These are phyloP conservation scores for Lactarius psammicola DNA, from an alignment of 768 basidiomycete genomes.

Conservation along the genomic window DNA sequence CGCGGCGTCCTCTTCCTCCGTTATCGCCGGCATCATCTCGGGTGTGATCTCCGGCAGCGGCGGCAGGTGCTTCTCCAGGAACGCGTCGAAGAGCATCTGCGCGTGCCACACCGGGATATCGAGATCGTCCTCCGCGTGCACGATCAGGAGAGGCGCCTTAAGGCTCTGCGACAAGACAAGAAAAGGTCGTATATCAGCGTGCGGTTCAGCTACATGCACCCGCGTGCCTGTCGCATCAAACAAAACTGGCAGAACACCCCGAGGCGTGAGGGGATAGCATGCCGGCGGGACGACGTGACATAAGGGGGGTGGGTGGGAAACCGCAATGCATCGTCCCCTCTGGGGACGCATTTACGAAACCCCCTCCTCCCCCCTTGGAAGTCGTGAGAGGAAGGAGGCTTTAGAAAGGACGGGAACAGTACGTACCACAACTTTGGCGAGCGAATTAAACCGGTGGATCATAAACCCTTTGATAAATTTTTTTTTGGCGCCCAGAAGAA, in stretches of 20 bases:
- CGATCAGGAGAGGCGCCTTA: conserved; percentile 65
- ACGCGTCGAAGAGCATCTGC: conserved; percentile 59
- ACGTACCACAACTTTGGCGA: conserved; percentile 58
- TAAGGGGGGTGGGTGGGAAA: not conserved
- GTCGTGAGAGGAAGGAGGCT: not conserved
- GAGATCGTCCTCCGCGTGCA: conserved; percentile 71
- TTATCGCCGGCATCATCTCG: conserved; percentile 32
- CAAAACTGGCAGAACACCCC: not conserved
- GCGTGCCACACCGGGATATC: conserved; percentile 75
- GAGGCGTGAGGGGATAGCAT: not conserved
- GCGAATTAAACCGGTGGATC: conserved; percentile 60
- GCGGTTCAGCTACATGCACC: too few species aligned
- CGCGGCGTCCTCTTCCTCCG: too few species aligned
- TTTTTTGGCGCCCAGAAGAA: not conserved
- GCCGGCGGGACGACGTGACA: too few species aligned
- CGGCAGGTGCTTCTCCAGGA: conserved; percentile 58
- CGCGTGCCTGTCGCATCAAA: not conserved
- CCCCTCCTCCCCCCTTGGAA: too few species aligned
- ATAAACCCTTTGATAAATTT: conserved; percentile 59
- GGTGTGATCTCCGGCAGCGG: conserved; percentile 40
- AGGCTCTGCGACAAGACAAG: conserved; percentile 47
- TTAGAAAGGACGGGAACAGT: not conserved
- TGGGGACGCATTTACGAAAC: too few species aligned
- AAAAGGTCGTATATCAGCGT: not conserved
- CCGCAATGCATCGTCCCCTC: not conserved